Evolutionary conservation across 129 eudicot genomes (phyloP), one percentile per base, ranked within the genome.

Genomic region (Flaveria trinervia): DNA sequence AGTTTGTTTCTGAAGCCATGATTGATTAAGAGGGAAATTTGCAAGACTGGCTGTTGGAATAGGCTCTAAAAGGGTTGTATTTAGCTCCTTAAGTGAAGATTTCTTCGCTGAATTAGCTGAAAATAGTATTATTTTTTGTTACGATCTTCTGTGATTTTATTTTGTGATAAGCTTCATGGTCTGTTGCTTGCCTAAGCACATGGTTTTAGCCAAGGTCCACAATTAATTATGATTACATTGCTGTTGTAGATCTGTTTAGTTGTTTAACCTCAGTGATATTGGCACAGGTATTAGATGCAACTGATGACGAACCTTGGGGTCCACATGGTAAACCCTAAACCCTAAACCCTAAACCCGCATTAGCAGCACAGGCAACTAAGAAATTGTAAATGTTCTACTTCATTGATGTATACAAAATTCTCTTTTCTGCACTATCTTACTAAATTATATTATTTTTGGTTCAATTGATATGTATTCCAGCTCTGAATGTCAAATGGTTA

Each of bases 301-400:
- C 98, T 13, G 98, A 92, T 76, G 92, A 90, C 75, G 98, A 90
- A 78, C 96, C 98, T 33, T 92, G 96, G 98, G 98, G 98, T 73
- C 98, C 98, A 85, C 98, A 92, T 86, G 98, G 98, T 70, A 89
- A n/a, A n/a, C n/a, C n/a, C n/a, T n/a, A n/a, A n/a, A n/a, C n/a
- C n/a, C n/a, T n/a, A n/a, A n/a, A n/a, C n/a, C n/a, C n/a, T n/a
- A n/a, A n/a, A n/a, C n/a, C 89, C 55, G 90, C 81, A 65, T 87
- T 92, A 86, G 96, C 92, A 73, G 96, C 98, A 49, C 91, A 88
- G 64, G 98, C 96, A n/a, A 92, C 98, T 14, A 92, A 92, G 69
- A 92, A 85, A 83, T 92, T 88, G 98, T 92, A 92, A 48, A 56
- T 51, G 50, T 33, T 80, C 10, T 61, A 22, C 23, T 61, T 17